Conservation (phyloP, 176 grass and related monocot species). For the Canna indica region DNA sequence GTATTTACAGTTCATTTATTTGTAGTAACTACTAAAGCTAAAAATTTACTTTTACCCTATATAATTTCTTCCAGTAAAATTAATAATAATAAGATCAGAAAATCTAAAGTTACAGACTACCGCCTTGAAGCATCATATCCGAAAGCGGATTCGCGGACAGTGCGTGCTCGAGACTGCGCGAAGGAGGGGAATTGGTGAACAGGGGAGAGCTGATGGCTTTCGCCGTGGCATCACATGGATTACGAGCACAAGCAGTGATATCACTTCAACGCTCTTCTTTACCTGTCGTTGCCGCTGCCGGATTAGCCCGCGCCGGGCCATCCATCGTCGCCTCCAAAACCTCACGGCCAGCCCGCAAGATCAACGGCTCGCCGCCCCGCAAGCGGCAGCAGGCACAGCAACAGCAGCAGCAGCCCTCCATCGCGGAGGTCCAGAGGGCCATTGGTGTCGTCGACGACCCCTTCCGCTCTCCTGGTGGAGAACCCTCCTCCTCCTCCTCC, state of each 20-base stretch:
- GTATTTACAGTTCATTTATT: too few relatives aligned
- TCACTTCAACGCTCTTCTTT: background rate
- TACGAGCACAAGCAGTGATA: background rate
- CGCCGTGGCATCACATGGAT: background rate
- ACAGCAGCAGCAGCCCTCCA: constrained; percentile 26
- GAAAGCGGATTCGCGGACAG: background rate
- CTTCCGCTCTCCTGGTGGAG: background rate
- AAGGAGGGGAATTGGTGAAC: background rate
- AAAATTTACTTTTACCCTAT: too few relatives aligned
- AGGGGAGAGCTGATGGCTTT: background rate
- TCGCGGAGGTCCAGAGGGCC: constrained; percentile 62
- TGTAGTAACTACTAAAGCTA: too few relatives aligned
- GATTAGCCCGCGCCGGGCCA: background rate
- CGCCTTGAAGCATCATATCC: too few relatives aligned
- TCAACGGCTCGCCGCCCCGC: constrained; percentile 3
- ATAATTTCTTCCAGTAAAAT: too few relatives aligned
- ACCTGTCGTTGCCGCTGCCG: background rate
- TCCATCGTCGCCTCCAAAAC: background rate
- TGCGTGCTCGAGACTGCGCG: background rate
- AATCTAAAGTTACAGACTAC: too few relatives aligned
- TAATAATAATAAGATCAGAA: too few relatives aligned
- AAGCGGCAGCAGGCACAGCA: background rate
- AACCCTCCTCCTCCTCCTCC: constrained; percentile 18
- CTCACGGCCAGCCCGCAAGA: background rate
- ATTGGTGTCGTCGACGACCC: constrained; percentile 43